phyloP scores from a whole-genome alignment of 257 asterid genomes.

The Solanum arcanum region DNA sequence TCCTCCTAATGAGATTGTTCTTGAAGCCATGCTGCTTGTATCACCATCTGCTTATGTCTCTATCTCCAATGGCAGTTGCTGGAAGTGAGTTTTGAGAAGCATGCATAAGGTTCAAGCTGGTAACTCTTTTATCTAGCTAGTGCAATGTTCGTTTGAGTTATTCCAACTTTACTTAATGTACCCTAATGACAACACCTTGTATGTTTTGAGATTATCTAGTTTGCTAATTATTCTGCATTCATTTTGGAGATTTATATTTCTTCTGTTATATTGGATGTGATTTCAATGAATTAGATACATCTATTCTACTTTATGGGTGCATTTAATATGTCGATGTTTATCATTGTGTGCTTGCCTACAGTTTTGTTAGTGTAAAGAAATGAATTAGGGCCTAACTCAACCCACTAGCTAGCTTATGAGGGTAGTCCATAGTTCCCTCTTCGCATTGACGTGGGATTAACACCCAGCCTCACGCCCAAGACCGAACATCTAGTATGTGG shows the following conservation, averaged over 20 bases:
- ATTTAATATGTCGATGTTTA: neutral
- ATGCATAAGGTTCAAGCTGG: neutral
- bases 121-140: no score
- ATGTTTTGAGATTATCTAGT: no score
- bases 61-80: neutral
- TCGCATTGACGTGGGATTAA: no score
- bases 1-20: constrained; percentile 36
- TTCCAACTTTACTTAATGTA: no score
- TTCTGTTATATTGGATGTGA: neutral
- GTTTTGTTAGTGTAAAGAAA: neutral
- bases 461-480: neutral
- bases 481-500: neutral
- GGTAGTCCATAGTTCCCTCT: neutral
- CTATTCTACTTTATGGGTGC: neutral
- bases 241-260: neutral
- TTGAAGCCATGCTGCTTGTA: constrained; percentile 22
- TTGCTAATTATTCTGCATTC: no score
- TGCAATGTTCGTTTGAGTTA: no score
- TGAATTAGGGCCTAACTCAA: neutral
- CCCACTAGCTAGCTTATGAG: neutral
- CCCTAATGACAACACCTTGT: no score
- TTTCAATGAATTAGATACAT: neutral
- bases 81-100: neutral
- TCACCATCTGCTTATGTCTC: neutral
- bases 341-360: neutral